phyloP scores from a whole-genome alignment of 2,329 filamentous ascomycete species.

The Mariannaea sp. region DNA sequence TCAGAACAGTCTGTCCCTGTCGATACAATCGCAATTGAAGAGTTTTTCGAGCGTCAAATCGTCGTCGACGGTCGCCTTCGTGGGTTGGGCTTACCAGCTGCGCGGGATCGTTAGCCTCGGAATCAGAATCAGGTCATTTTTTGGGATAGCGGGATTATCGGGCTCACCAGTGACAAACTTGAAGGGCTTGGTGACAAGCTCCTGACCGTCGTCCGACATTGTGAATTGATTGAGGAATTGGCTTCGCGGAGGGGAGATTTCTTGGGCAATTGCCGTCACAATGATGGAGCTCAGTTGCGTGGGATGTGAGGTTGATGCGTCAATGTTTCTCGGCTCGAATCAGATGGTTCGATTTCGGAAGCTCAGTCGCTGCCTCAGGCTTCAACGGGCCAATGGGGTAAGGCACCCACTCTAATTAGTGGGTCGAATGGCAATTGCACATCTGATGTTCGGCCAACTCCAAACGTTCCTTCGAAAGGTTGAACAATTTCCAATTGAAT shows the following conservation, averaged over 20 bases:
- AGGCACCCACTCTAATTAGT: conserved; percentile 42
- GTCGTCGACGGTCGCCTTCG: conserved; percentile 25
- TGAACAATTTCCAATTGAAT: conserved; percentile 42
- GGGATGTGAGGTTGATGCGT: conserved; percentile 43
- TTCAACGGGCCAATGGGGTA: conserved; percentile 41
- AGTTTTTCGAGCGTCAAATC: conserved; percentile 30
- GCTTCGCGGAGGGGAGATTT: conserved; percentile 30
- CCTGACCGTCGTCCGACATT: conserved; percentile 82
- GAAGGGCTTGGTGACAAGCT: conserved; percentile 95
- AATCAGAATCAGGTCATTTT: conserved; percentile 44
- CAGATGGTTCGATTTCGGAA: conserved; percentile 47
- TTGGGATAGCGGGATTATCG: conserved; percentile 44
- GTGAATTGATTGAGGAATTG: conserved; percentile 52
- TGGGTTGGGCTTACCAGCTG: conserved; percentile 50
- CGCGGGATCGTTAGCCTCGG: conserved; percentile 49
- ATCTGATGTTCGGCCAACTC: conserved; percentile 44
- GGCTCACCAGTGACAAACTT: conserved; percentile 98
- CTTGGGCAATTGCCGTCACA: conserved; percentile 42
- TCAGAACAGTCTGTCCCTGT: conserved; percentile 25
- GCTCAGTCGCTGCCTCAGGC: conserved; percentile 48
- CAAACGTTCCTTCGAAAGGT: conserved; percentile 38
- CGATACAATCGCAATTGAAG: conserved; percentile 34
- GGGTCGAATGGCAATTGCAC: conserved; percentile 43
- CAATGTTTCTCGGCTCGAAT: conserved; percentile 47
- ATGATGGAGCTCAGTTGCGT: conserved; percentile 42